Evolutionary conservation across 2,329 filamentous ascomycete species (phyloP), one percentile per base, ranked within the genome.

Genomic region (Elsinoe ampelina): DNA sequence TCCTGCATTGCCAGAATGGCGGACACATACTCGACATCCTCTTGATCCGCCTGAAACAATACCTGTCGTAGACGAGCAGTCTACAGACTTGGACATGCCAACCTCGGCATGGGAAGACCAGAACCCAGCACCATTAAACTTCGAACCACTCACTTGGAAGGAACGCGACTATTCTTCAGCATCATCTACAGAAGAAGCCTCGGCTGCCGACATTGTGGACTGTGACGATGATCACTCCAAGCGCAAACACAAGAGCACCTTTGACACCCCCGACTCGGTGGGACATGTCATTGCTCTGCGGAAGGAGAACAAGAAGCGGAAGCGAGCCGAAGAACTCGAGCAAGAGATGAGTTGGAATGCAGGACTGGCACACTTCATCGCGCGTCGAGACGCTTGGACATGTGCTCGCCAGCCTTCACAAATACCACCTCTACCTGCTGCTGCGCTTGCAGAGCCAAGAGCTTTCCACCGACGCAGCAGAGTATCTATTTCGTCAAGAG

Each of bases 351-450:
- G 59, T 6, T 95, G 87, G 84, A 97, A 96, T 65, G 77, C 85
- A 36, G 92, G 92, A 0, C 69, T 96, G 57, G 80, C 83, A n/a
- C 86, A 86, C 68, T 97, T 89, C 71, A 80, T 84, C 58, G 81
- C 84, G 30, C 78, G 88, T 58, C 80, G 91, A 50, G 83, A 95
- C 71, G 84, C 83, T 5, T 97, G 92, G 92, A 92, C 90, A 1
- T 85, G 87, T 32, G 91, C 89, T 47, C 39, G 54, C 8, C 54
- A 26, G 20, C 54, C 54, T 4, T 35, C 39, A 10, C 38, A 35
- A 15, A 48, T 52, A 32, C 48, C 48, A 19, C 13, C 11, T 12
- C 32, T 17, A 12, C 34, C 48, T 19, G 6, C 22, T 6, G 12
- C 45, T n/a, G 12, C 26, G 13, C 19, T 35, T 17, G 32, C 32